A percentile compares a stretch with the other conserved stretches of the same genome.
Conservation (phyloP, 495 filamentous ascomycete species). For the Lepraria neglecta region DNA sequence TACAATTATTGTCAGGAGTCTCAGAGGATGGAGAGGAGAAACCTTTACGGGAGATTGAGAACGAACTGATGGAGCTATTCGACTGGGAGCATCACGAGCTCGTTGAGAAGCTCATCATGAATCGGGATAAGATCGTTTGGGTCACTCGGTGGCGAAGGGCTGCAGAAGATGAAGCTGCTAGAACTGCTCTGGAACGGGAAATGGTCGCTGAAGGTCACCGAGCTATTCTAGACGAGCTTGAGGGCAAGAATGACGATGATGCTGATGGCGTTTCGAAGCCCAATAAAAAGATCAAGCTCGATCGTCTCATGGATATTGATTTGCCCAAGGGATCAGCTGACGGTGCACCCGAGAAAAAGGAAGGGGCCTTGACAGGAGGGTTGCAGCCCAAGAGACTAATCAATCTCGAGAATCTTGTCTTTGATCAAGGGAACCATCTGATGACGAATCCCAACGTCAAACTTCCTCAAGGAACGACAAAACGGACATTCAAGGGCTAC, state of each 20-base stretch:
- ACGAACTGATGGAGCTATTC: conserved; percentile 96
- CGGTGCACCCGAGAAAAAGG: conserved; percentile 44
- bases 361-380: conserved; percentile 70
- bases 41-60: conserved; percentile 86
- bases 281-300: conserved; percentile 74
- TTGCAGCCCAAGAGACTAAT: conserved; percentile 80
- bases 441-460: conserved; percentile 97
- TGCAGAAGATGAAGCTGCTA: conserved; percentile 71
- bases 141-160: conserved; percentile 81
- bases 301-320: conserved; percentile 81
- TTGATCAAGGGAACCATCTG: conserved; percentile 95
- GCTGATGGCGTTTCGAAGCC: conserved; percentile 50
- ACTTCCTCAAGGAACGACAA: conserved; percentile 90
- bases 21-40: conserved; percentile 76
- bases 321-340: conserved; percentile 54
- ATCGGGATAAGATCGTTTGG: conserved; percentile 90
- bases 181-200: conserved; percentile 72
- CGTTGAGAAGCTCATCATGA: conserved; percentile 85
- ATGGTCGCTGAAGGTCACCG: conserved; percentile 85
- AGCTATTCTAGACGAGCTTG: conserved; percentile 78
- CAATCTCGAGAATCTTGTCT: conserved; percentile 91
- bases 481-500: conserved; percentile 93
- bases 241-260: conserved; percentile 51
- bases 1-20: conserved; percentile 70
- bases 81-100: conserved; percentile 95